phyloP scores from a whole-genome alignment of 257 asterid genomes.

The Ajuga chamaepitys region DNA sequence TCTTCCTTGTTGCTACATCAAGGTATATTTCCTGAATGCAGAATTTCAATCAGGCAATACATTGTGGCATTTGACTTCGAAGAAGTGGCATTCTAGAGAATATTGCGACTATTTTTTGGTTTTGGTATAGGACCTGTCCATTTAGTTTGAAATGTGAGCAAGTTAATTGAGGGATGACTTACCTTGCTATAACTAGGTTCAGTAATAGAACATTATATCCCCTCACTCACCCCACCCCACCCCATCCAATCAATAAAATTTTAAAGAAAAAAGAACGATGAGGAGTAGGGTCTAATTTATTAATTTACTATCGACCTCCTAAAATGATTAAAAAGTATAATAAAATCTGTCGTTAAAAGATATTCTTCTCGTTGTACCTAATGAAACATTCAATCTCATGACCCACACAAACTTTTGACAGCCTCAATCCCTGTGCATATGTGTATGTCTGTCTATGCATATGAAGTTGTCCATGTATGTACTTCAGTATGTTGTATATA shows the following conservation, averaged over 20 bases:
- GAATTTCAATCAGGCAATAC: too few species aligned
- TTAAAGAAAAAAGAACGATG: too few species aligned
- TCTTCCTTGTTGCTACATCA: slow-evolving; percentile 79
- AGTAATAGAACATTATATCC: too few species aligned
- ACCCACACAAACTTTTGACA: not conserved
- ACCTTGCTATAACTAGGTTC: not conserved
- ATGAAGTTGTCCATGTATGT: not conserved
- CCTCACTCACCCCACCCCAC: too few species aligned
- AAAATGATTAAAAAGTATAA: not conserved
- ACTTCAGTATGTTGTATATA: not conserved
- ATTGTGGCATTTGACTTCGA: too few species aligned
- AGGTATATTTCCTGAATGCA: slow-evolving; percentile 39
- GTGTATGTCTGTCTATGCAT: not conserved
- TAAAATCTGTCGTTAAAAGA: too few species aligned
- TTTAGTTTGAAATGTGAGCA: not conserved
- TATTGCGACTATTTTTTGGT: too few species aligned
- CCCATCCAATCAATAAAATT: too few species aligned
- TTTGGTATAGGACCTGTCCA: too few species aligned
- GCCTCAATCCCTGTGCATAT: not conserved
- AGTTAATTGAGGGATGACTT: not conserved
- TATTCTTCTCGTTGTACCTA: not conserved
- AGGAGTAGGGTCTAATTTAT: not conserved
- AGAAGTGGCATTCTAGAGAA: too few species aligned
- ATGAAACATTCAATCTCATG: not conserved
- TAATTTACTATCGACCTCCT: not conserved